These are phyloP conservation scores for Ettlia oleoabundans DNA, from an alignment of 139 green algal species.

Conservation along the genomic window DNA sequence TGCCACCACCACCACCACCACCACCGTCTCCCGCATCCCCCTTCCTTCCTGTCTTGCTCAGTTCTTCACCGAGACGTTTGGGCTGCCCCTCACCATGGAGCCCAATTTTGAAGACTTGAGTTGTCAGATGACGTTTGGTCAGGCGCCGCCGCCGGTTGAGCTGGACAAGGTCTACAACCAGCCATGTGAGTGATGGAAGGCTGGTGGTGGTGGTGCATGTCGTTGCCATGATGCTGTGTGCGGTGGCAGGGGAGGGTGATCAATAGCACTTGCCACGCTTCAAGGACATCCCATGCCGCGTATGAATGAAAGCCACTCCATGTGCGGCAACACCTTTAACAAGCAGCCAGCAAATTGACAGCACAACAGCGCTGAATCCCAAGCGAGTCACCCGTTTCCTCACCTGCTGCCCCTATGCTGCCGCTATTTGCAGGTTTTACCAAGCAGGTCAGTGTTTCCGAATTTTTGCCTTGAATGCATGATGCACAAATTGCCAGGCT, in stretches of 20 bases:
- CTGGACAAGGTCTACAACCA: constrained; percentile 61
- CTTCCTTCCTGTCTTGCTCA: background rate
- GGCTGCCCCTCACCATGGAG: constrained; percentile 70
- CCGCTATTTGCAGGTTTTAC: background rate
- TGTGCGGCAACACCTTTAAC: no score
- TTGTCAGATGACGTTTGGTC: constrained; percentile 64
- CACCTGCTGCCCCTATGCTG: background rate
- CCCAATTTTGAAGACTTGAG: constrained; percentile 65
- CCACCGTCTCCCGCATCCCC: no score
- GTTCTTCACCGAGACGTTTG: constrained; percentile 69
- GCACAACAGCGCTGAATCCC: no score
- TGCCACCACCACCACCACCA: no score
- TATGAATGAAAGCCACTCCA: no score
- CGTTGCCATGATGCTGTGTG: background rate
- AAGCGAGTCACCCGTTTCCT: no score
- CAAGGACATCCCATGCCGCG: no score
- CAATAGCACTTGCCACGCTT: background rate
- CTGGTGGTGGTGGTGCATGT: background rate
- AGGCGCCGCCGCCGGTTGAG: constrained; percentile 53
- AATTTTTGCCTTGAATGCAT: no score
- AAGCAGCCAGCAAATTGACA: no score
- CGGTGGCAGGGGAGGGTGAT: no score
- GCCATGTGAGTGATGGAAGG: constrained; percentile 47
- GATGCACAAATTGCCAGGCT: no score
- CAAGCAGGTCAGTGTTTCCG: no score